Evolutionary conservation across 2,329 filamentous ascomycete genomes (phyloP).

Genomic region (Cladophialophora carrionii): DNA sequence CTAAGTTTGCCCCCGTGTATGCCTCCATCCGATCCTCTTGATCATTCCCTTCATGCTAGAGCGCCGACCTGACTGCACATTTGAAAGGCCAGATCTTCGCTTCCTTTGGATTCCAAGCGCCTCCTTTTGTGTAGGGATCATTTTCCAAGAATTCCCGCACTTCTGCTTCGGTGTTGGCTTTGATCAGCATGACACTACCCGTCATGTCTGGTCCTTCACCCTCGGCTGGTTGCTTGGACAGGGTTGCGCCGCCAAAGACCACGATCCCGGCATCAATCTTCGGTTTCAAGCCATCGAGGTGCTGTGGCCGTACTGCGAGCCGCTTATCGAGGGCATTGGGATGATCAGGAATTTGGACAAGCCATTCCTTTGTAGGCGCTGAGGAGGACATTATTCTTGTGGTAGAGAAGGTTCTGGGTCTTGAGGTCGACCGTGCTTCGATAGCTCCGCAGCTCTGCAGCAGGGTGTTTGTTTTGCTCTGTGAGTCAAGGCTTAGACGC

Average conservation of each 20-base stretch:
- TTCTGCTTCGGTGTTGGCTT: slow-evolving; percentile 70
- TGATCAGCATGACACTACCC: slow-evolving; percentile 71
- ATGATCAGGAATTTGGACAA: slow-evolving; percentile 70
- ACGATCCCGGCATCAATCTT: slow-evolving; percentile 31
- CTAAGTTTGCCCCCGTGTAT: background rate
- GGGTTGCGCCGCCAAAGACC: slow-evolving; percentile 61
- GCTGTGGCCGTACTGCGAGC: slow-evolving; percentile 33
- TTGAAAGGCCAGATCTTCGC: slow-evolving; percentile 46
- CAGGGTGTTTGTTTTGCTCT: background rate
- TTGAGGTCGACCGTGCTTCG: background rate
- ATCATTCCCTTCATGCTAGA: slow-evolving; percentile 20
- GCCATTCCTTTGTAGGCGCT: slow-evolving; percentile 59
- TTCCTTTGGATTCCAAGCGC: slow-evolving; percentile 80
- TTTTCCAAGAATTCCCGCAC: slow-evolving; percentile 66
- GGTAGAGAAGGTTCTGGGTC: slow-evolving; percentile 3
- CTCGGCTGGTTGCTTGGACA: slow-evolving; percentile 68
- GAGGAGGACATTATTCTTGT: slow-evolving; percentile 28
- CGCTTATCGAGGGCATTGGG: slow-evolving; percentile 61
- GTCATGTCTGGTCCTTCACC: slow-evolving; percentile 68
- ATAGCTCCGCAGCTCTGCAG: background rate
- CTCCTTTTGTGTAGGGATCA: slow-evolving; percentile 71
- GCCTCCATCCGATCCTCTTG: background rate
- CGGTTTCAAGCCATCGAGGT: slow-evolving; percentile 34
- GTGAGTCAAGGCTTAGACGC: background rate
- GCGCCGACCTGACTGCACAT: slow-evolving; percentile 36